Percentiles rank a stretch among this genome's conserved stretches.
Evolutionary conservation across 2,329 filamentous ascomycete species (phyloP).

Genomic region (Eurotiales sp.): DNA sequence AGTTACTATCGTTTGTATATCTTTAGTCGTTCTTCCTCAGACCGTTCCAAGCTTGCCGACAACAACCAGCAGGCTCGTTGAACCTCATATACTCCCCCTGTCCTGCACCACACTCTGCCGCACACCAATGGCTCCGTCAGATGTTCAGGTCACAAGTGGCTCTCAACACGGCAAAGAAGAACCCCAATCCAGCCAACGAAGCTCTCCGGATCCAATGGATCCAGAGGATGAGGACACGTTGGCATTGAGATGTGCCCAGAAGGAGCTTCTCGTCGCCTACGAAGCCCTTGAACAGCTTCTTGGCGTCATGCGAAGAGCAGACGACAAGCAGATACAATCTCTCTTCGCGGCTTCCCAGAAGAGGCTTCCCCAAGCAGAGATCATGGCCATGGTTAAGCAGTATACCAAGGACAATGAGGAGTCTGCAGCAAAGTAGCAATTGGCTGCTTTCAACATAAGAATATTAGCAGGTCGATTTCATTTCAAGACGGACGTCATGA

Average conservation of each 20-base stretch:
- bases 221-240: neutral
- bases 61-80: too few species aligned
- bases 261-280: neutral
- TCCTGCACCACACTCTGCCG: too few species aligned
- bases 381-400: conserved; percentile 4
- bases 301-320: conserved; percentile 2
- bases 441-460: neutral
- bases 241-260: neutral
- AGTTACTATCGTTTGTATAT: too few species aligned
- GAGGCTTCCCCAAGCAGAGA: conserved; percentile 1
- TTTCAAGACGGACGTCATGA: too few species aligned
- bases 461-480: neutral
- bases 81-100: too few species aligned
- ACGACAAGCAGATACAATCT: neutral
- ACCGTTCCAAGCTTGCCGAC: neutral
- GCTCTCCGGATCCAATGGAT: neutral
- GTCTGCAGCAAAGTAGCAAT: neutral
- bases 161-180: neutral
- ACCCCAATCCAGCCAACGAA: neutral
- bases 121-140: conserved; percentile 5
- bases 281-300: conserved; percentile 8
- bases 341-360: neutral
- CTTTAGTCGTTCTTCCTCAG: too few species aligned
- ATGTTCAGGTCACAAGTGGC: neutral
- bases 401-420: neutral